These are phyloP conservation scores for Calonectria leucothoes DNA, from an alignment of 2,329 filamentous ascomycete species.

Conservation along the genomic window DNA sequence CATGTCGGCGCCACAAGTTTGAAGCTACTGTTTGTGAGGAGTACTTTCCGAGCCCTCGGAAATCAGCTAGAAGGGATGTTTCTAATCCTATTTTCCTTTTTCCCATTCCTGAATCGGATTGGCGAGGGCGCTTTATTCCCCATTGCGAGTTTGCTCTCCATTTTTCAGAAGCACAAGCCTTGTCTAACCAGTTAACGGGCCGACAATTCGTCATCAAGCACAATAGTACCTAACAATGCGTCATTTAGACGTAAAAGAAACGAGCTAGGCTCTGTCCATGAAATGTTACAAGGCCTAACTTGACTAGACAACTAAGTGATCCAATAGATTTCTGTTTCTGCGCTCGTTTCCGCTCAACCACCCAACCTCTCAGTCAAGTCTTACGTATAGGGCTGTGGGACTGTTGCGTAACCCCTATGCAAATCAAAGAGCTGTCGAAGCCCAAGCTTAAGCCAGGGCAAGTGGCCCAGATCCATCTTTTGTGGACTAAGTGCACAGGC, in stretches of 20 bases:
- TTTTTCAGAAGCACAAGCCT: no score
- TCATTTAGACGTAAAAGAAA: background rate
- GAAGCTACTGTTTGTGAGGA: background rate
- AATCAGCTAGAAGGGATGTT: background rate
- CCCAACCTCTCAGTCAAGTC: background rate
- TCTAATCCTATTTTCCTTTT: no score
- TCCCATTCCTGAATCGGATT: background rate
- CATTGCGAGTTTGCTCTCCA: rapidly evolving
- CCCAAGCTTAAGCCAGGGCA: background rate
- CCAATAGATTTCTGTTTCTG: background rate
- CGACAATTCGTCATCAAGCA: background rate
- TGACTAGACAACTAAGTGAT: background rate
- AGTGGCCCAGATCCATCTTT: background rate
- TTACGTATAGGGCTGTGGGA: background rate
- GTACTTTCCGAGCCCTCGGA: background rate
- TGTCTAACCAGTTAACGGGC: no score
- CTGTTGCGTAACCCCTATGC: background rate
- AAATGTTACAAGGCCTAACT: background rate
- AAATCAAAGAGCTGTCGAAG: background rate
- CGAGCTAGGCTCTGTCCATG: background rate
- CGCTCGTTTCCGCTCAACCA: background rate
- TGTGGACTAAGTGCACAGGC: background rate
- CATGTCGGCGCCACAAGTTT: background rate
- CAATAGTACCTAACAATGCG: background rate
- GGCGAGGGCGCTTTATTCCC: background rate